Evolutionary conservation across 441 rosid genomes (phyloP).

Genomic region (Corymbia calophylla): DNA sequence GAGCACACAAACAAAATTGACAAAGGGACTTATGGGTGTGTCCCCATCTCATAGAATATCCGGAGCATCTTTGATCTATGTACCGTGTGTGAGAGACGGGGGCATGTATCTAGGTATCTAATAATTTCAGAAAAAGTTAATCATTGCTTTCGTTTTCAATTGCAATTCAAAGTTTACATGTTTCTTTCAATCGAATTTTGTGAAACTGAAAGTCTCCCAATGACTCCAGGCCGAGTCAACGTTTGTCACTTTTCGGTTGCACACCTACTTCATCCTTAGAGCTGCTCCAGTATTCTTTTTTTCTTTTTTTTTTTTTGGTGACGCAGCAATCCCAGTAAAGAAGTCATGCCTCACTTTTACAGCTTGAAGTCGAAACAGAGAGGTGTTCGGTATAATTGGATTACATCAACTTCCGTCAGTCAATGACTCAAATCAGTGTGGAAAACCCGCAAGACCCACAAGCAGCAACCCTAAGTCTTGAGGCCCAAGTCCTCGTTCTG

Average conservation of each 20-base stretch:
- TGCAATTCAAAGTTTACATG: background rate
- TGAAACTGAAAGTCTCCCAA: background rate
- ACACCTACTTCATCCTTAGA: background rate
- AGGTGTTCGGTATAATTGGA: background rate
- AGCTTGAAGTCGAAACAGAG: background rate
- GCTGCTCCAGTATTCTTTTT: background rate
- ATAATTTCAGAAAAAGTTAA: background rate
- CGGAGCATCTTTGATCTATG: too few species aligned
- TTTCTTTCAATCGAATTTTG: background rate
- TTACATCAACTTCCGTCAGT: background rate
- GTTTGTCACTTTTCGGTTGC: background rate
- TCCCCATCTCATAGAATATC: background rate
- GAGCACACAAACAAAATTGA: too few species aligned
- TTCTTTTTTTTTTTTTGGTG: background rate
- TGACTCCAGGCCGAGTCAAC: background rate
- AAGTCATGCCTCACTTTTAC: background rate
- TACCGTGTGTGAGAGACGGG: background rate
- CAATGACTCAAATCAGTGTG: background rate
- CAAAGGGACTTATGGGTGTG: background rate
- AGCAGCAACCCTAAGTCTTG: background rate
- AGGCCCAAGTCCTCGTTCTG: background rate
- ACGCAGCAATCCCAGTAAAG: background rate
- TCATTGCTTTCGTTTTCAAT: accelerated
- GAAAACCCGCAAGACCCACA: background rate
- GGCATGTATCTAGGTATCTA: too few species aligned